Percentiles rank a stretch among this genome's conserved stretches.
phyloP scores from a whole-genome alignment of 2,329 filamentous ascomycete species.

The Claviceps fusiformis region DNA sequence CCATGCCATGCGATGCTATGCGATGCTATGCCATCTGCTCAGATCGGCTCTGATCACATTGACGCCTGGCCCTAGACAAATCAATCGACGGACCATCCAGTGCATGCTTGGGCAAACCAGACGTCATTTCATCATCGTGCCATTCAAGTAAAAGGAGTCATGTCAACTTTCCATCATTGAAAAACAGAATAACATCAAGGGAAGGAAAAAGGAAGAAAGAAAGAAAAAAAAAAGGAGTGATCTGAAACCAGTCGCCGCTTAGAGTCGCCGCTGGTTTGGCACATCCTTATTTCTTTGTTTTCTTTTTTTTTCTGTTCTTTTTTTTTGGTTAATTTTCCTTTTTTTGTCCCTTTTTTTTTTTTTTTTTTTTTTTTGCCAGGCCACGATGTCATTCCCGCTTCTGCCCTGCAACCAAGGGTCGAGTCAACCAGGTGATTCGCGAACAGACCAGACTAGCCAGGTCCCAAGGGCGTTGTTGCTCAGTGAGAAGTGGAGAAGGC shows the following conservation, averaged over 20 bases:
- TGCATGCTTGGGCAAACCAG: no score
- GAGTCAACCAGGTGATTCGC: background rate
- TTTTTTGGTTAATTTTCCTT: no score
- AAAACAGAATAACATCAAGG: no score
- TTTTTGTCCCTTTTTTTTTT: background rate
- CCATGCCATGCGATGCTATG: no score
- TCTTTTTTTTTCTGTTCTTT: background rate
- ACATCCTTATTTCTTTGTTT: background rate
- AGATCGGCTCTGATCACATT: background rate
- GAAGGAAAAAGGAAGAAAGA: no score
- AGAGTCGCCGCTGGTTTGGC: background rate
- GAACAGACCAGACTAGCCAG: background rate
- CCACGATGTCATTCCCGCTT: background rate
- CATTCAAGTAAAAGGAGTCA: background rate
- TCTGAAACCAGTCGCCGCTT: background rate
- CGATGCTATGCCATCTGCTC: no score
- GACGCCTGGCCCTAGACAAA: no score
- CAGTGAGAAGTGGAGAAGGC: slow-evolving; percentile 4
- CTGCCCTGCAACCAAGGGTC: background rate
- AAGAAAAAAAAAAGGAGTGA: background rate
- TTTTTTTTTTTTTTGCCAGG: background rate
- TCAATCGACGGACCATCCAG: no score
- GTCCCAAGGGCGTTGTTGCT: slow-evolving; percentile 2
- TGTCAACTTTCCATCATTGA: no score
- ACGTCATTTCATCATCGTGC: background rate